Evolutionary conservation across 2,329 filamentous ascomycete species (phyloP), one percentile per base, ranked within the genome.

Genomic region (Fusarium sarcochroum): DNA sequence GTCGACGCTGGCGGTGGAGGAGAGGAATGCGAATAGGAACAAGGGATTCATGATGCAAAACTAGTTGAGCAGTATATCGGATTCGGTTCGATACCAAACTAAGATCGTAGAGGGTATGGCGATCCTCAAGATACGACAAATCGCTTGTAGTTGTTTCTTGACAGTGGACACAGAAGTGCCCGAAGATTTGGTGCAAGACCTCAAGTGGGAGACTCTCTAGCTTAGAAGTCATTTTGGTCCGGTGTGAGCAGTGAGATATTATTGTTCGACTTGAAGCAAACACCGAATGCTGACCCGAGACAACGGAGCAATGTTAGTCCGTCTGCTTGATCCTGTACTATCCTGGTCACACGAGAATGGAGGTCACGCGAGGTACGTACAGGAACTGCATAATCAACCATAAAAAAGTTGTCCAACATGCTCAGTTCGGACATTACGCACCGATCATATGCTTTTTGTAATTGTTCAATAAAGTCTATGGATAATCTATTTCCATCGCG

Each of bases 41-140:
- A 15, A 50, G 23, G 21, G 38, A 50, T 18, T 50, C 47, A 7
- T 50, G 47, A 27, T 38, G 38, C 21, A 50, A 18, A 27, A 50
- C n/a, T 14, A 6, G 13, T 18, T 50, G 47, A 3, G 34, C 34
- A 25, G 25, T 15, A 18, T 25, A 5, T 4, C 21, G 20, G 47
- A 50, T 15, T 7, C 13, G 21, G 10, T 17, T 30, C 5, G 23
- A 41, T 13, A 30, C 35, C 4, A 30, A n/a, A 17, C 35, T 40
- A 17, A 41, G 35, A 17, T 20, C 18, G 10, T 7, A 21, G 2
- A 51, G 35, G 10, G 35, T 21, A n/a, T 21, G 35, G 2, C 35
- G 48, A 14, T 27, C 14, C 14, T 20, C 8, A 21, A 25, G 30
- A 13, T 25, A 38, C 18, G 47, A 40, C 21, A 6, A 11, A 30